Evolutionary conservation across 305 asterid species (phyloP).

Genomic region (Ajuga reptans): DNA sequence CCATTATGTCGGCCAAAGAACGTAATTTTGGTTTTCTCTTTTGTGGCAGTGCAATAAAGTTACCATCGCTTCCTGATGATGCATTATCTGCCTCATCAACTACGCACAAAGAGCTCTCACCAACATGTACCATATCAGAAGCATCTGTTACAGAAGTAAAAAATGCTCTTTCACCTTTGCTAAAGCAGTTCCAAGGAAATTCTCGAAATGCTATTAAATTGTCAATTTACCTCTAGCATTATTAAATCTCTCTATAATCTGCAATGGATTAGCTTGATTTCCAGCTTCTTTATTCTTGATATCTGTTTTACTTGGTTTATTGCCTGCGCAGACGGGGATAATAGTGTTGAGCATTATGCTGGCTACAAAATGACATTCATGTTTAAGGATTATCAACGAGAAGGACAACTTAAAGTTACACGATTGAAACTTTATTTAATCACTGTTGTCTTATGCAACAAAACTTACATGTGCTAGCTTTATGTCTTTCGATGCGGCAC

Average conservation of each 20-base stretch:
- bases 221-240: conserved; percentile 25
- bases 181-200: not conserved
- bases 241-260: conserved; percentile 13
- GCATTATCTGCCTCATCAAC: conserved; percentile 21
- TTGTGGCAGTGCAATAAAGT: conserved; percentile 19
- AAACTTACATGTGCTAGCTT: conserved; percentile 21
- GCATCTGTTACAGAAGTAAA: conserved; percentile 22
- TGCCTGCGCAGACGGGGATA: conserved; percentile 24
- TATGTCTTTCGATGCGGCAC: conserved; percentile 1
- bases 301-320: conserved; percentile 20
- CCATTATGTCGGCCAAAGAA: conserved; percentile 49
- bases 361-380: too few relatives aligned
- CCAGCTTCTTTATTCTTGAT: conserved; percentile 14
- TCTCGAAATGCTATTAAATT: not conserved
- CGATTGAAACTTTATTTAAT: too few relatives aligned
- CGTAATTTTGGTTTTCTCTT: conserved; percentile 44
- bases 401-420: not conserved
- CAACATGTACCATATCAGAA: not conserved
- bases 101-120: conserved; percentile 5
- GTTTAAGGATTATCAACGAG: not conserved
- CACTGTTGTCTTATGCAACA: not conserved
- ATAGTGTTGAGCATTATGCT: not conserved
- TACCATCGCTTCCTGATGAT: conserved; percentile 31
- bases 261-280: conserved; percentile 21
- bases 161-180: not conserved